Percentiles rank a stretch among this genome's conserved stretches.
phyloP scores from a whole-genome alignment of 805 yeast species.

The Teunomyces lycoperdinae region DNA sequence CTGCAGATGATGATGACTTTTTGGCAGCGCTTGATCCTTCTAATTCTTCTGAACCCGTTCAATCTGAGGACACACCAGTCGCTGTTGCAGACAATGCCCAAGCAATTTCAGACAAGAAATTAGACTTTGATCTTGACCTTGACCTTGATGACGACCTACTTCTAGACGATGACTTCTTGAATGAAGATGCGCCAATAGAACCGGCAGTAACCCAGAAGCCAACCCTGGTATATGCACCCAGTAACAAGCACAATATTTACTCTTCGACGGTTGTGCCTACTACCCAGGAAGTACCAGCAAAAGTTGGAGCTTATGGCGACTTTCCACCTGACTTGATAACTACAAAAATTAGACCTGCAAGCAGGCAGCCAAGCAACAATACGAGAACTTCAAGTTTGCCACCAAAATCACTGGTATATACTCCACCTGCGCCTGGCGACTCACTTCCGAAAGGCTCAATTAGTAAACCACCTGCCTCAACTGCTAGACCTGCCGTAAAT shows the following conservation, averaged over 20 bases:
- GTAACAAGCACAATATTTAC: conserved; percentile 3
- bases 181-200: conserved; percentile 18
- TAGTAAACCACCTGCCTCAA: conserved; percentile 12
- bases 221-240: conserved; percentile 15
- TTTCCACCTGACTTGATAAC: conserved; percentile 59
- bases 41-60: background rate
- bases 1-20: conserved; percentile 20
- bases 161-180: conserved; percentile 37
- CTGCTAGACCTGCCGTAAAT: conserved; percentile 3
- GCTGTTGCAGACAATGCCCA: background rate
- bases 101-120: background rate
- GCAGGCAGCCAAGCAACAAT: conserved; percentile 29
- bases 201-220: conserved; percentile 16
- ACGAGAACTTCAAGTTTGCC: conserved; percentile 8
- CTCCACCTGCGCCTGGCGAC: conserved; percentile 3
- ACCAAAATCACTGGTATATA: background rate
- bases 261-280: background rate
- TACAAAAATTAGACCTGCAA: conserved; percentile 36
- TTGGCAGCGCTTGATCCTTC: conserved; percentile 13
- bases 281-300: background rate
- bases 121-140: conserved; percentile 16
- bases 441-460: conserved; percentile 6
- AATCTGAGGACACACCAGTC: background rate
- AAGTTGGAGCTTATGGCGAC: conserved; percentile 55
- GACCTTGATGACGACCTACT: conserved; percentile 32